These are phyloP conservation scores for Aspergillus piperis DNA, from an alignment of 2,329 filamentous ascomycete species.

Conservation along the genomic window DNA sequence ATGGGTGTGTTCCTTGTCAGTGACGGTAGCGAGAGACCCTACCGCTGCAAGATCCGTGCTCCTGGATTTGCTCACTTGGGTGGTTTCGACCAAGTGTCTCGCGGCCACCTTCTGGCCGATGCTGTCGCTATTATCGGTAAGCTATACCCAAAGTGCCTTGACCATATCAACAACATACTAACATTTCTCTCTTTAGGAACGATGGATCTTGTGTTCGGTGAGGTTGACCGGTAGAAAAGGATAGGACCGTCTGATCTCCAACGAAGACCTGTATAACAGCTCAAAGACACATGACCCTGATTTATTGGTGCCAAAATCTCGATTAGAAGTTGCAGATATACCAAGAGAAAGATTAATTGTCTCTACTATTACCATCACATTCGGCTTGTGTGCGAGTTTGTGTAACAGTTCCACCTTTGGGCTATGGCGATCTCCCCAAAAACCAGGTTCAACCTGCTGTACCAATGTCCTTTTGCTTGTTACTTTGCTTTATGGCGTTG, in stretches of 20 bases:
- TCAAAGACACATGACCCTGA: conserved; percentile 1
- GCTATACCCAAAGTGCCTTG: conserved; percentile 7
- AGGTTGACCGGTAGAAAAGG: conserved; percentile 54
- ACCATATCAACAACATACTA: background rate
- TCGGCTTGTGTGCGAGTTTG: conserved; percentile 4
- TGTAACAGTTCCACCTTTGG: conserved; percentile 11
- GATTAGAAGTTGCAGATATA: conserved; percentile 6
- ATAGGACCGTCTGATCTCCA: conserved; percentile 7
- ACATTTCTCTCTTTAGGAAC: conserved; percentile 48
- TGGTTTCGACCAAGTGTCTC: conserved; percentile 90
- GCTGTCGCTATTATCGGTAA: conserved; percentile 88
- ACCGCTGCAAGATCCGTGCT: conserved; percentile 95
- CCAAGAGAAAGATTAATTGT: conserved; percentile 4
- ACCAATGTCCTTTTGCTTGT: conserved; percentile 17
- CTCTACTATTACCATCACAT: background rate
- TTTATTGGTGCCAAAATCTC: background rate
- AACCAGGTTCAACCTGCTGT: conserved; percentile 12
- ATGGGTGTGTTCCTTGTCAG: conserved; percentile 98
- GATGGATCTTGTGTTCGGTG: conserved; percentile 88
- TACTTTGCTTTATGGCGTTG: conserved; percentile 38
- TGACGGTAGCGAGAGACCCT: conserved; percentile 93
- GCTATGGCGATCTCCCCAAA: conserved; percentile 7
- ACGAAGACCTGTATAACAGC: conserved; percentile 22
- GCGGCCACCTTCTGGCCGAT: conserved; percentile 92
- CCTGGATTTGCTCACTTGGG: conserved; percentile 94